Evolutionary conservation across 768 basidiomycete genomes (phyloP).

Genomic region (Tylopilus rubrobrunneus): DNA sequence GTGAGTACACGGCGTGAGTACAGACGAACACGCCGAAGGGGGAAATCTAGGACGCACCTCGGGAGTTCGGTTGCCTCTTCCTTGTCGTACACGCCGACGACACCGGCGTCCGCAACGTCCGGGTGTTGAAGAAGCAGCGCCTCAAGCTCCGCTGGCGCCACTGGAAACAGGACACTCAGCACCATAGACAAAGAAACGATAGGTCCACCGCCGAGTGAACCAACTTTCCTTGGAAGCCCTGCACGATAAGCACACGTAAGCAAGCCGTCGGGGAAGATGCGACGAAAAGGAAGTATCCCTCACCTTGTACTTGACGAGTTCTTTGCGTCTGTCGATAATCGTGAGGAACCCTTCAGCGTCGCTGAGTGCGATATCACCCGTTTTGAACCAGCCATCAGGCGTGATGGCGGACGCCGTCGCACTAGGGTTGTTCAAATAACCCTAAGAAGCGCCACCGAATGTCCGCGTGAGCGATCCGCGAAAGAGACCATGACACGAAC

Average conservation of each 20-base stretch:
- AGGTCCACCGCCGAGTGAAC: background rate
- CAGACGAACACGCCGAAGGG: too few species aligned
- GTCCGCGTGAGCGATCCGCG: too few species aligned
- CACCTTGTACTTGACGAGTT: slow-evolving; percentile 73
- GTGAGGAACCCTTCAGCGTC: slow-evolving; percentile 70
- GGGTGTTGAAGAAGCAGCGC: slow-evolving; percentile 70
- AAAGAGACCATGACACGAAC: background rate
- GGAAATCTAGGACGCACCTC: slow-evolving; percentile 35
- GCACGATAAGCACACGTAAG: background rate
- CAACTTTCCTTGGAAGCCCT: slow-evolving; percentile 72
- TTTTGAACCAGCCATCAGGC: slow-evolving; percentile 79
- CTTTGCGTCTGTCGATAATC: slow-evolving; percentile 73
- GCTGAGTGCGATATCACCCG: slow-evolving; percentile 72
- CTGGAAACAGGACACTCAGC: background rate
- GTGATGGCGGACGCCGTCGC: slow-evolving; percentile 73
- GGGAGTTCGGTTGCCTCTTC: slow-evolving; percentile 81
- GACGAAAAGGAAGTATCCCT: background rate
- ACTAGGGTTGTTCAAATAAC: slow-evolving; percentile 68
- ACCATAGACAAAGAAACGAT: background rate
- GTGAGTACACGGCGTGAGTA: too few species aligned
- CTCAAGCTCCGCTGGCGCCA: slow-evolving; percentile 74
- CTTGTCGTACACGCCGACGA: slow-evolving; percentile 68
- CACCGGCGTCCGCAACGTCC: slow-evolving; percentile 73
- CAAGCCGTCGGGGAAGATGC: background rate
- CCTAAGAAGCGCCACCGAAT: slow-evolving; percentile 33